Evolutionary conservation across 768 basidiomycete species (phyloP).

Genomic region (Baorangia bicolor): DNA sequence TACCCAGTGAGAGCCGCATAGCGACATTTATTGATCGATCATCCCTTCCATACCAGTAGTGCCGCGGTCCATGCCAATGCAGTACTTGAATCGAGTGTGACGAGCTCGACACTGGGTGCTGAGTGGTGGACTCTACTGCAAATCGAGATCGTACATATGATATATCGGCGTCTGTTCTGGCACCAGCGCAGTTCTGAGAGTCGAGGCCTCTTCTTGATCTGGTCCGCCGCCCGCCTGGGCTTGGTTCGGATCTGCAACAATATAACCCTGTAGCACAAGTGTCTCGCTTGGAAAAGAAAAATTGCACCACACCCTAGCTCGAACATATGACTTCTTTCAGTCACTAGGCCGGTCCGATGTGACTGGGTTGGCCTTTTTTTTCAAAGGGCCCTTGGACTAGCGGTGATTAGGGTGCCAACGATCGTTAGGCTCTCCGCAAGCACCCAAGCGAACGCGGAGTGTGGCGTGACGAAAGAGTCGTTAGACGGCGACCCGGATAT

Average conservation of each 20-base stretch:
- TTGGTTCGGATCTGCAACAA: background rate
- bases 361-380: background rate
- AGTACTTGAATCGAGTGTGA: background rate
- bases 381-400: background rate
- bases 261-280: background rate
- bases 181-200: background rate
- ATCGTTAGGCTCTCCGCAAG: background rate
- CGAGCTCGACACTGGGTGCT: background rate
- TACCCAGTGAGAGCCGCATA: slow-evolving; percentile 2
- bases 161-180: background rate
- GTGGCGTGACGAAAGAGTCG: background rate
- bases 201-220: background rate
- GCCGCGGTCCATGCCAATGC: background rate
- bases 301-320: slow-evolving; percentile 1
- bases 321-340: slow-evolving; percentile 4
- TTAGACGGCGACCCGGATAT: background rate
- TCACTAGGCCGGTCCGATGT: background rate
- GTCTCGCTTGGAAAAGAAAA: slow-evolving; percentile 15
- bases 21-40: background rate
- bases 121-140: background rate
- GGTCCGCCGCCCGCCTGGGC: background rate
- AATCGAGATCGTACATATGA: background rate
- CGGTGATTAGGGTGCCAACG: background rate
- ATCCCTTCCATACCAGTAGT: background rate
- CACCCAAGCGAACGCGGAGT: background rate